Conservation (phyloP, 2,329 filamentous ascomycete genomes). For the Zymoseptoria brevis region DNA sequence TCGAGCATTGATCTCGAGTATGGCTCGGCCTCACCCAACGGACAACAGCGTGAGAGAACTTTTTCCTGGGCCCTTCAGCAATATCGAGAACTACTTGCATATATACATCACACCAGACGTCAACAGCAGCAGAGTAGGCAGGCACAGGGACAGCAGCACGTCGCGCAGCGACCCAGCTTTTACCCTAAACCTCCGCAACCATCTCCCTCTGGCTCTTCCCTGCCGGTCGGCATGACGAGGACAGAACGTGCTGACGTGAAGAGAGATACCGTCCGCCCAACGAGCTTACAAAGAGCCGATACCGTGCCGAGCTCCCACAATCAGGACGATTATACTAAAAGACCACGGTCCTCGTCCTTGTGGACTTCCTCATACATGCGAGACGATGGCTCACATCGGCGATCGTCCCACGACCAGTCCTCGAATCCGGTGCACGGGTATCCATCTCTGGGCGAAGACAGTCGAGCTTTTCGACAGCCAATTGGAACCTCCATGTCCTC, state of each 20-base stretch:
- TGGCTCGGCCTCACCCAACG: slow-evolving; percentile 36
- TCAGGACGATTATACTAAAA: slow-evolving; percentile 10
- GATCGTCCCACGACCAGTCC: slow-evolving; percentile 18
- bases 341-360: slow-evolving; percentile 9
- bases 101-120: slow-evolving; percentile 40
- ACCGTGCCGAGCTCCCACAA: slow-evolving; percentile 1
- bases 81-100: slow-evolving; percentile 43
- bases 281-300: slow-evolving; percentile 4
- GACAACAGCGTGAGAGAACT: slow-evolving; percentile 36
- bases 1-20: slow-evolving; percentile 27
- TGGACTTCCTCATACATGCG: slow-evolving; percentile 12
- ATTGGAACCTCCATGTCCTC: slow-evolving; percentile 29
- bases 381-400: slow-evolving; percentile 16
- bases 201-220: slow-evolving; percentile 44
- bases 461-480: slow-evolving; percentile 20
- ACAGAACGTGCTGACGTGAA: slow-evolving; percentile 2
- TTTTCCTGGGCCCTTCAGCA: slow-evolving; percentile 41
- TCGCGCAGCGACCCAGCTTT: slow-evolving; percentile 47
- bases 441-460: slow-evolving; percentile 10
- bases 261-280: slow-evolving; percentile 5
- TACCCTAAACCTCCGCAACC: slow-evolving; percentile 55
- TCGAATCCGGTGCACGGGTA: neutral
- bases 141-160: slow-evolving; percentile 34
- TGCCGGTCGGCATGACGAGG: slow-evolving; percentile 7
- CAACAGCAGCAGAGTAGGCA: slow-evolving; percentile 32